Evolutionary conservation across 2,329 filamentous ascomycete genomes (phyloP).

Genomic region (Myriangium duriaei): DNA sequence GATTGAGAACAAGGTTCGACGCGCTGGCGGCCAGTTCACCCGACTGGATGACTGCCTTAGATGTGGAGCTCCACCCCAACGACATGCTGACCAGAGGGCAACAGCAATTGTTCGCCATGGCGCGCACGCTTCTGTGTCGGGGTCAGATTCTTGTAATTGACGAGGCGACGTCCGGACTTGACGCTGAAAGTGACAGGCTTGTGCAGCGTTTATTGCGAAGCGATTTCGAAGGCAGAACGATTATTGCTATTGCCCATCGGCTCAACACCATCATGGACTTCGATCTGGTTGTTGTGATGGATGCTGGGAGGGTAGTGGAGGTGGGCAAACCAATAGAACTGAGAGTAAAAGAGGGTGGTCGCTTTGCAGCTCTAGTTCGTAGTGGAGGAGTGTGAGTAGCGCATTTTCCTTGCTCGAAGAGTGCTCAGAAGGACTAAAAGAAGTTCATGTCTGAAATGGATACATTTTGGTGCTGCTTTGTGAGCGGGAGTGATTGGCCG

Average conservation of each 20-base stretch:
- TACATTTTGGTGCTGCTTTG: no score
- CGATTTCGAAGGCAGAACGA: slow-evolving; percentile 43
- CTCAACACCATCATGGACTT: slow-evolving; percentile 44
- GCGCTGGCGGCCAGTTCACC: slow-evolving; percentile 16
- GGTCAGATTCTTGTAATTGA: slow-evolving; percentile 34
- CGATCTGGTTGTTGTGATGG: slow-evolving; percentile 40
- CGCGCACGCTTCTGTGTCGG: slow-evolving; percentile 32
- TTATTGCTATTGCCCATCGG: slow-evolving; percentile 46
- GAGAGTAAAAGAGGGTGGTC: slow-evolving; percentile 10
- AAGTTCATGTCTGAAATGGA: no score
- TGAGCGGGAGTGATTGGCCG: no score
- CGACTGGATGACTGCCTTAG: background rate
- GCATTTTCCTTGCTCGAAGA: background rate
- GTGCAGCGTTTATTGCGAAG: slow-evolving; percentile 28
- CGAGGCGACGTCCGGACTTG: slow-evolving; percentile 26
- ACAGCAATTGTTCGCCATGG: slow-evolving; percentile 38
- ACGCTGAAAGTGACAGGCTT: slow-evolving; percentile 15
- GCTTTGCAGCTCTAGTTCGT: slow-evolving; percentile 7
- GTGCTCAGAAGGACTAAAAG: background rate
- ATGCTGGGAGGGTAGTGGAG: slow-evolving; percentile 37
- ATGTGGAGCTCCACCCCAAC: slow-evolving; percentile 5
- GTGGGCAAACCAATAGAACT: slow-evolving; percentile 15
- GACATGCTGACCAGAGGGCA: slow-evolving; percentile 32
- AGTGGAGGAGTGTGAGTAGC: background rate
- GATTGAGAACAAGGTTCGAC: slow-evolving; percentile 31